These are phyloP conservation scores for Daldinia caldariorum DNA, from an alignment of 495 filamentous ascomycete genomes.

Conservation along the genomic window DNA sequence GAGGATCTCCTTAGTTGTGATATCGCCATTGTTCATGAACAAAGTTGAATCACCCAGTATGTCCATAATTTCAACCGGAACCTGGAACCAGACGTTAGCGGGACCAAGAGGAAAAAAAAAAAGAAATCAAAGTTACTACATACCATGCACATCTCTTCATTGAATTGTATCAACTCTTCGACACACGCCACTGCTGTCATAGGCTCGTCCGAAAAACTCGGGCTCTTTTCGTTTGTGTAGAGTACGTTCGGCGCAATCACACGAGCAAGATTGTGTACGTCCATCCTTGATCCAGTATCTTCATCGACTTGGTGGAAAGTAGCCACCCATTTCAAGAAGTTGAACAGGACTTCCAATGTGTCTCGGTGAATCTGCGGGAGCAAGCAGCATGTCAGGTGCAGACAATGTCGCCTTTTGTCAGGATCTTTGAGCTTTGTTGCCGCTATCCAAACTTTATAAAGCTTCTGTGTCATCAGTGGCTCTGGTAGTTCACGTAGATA, in stretches of 20 bases:
- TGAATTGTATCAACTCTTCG: constrained; percentile 86
- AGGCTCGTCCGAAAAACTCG: constrained; percentile 78
- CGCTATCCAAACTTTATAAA: constrained; percentile 88
- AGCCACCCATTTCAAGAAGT: constrained; percentile 96
- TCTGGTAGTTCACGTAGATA: constrained; percentile 96
- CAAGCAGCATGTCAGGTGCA: constrained; percentile 93
- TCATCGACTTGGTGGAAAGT: constrained; percentile 98
- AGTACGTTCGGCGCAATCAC: constrained; percentile 98
- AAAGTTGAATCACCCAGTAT: constrained; percentile 84
- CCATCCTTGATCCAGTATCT: constrained; percentile 94
- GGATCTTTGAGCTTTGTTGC: constrained; percentile 89
- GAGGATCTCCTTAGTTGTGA: constrained; percentile 97
- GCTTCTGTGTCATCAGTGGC: constrained; percentile 92
- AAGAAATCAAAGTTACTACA: constrained; percentile 48
- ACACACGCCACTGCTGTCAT: constrained; percentile 94
- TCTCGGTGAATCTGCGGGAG: constrained; percentile 93
- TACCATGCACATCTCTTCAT: constrained; percentile 97
- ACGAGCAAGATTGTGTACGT: constrained; percentile 97
- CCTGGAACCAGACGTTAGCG: constrained; percentile 62
- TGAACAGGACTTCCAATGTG: constrained; percentile 92
- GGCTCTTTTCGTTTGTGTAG: constrained; percentile 71
- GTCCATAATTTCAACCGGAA: constrained; percentile 88
- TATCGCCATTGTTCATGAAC: constrained; percentile 81
- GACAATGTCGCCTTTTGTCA: constrained; percentile 80
- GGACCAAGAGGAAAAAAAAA: background rate